Evolutionary conservation across 495 filamentous ascomycete genomes (phyloP), one percentile per base, ranked within the genome.

Genomic region (Hyaloscypha hepaticicola): DNA sequence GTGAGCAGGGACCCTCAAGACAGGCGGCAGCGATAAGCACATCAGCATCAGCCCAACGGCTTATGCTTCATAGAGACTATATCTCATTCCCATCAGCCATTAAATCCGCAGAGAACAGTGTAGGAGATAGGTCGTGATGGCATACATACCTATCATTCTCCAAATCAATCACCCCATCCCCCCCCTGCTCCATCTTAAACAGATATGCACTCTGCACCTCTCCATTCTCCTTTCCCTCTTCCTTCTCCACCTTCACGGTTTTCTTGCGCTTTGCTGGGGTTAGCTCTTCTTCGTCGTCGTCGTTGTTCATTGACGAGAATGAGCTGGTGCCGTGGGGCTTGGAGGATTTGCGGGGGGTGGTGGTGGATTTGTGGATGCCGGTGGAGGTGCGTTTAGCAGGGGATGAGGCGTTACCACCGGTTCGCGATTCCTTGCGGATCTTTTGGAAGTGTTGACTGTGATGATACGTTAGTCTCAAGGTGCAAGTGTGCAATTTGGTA

Each of bases 401-500:
- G 68, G 60, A 5, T 66, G 55, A 16, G 68, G 16, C 3, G 7
- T 12, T 33, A n/a, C 49, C 60, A 3, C 59, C 25, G 60, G 72
- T 73, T 69, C 69, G 66, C 56, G 75, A 65, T 22, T 76, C 73
- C 57, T 77, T 77, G 24, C 70, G 60, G 4, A 67, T 29, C 24
- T 67, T 67, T 34, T 67, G 65, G 49, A 61, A 67, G 60, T 78
- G 67, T 26, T 77, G 74, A 14, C 67, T 70, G 45, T 53, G 66
- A 26, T 75, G 56, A 45, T 45, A 16, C n/a, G 22, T 53, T 53
- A 53, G 50, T 19, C 38, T 45, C 19, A 45, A 45, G 38, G 38
- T 45, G 38, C 22, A 57, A 21, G 1, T 70, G 49, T 58, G 2
- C 24, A 50, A 31, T 53, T 14, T 22, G 29, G 14, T 9, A 56